phyloP scores from a whole-genome alignment of 768 basidiomycete species.

The Boletellus sp. region DNA sequence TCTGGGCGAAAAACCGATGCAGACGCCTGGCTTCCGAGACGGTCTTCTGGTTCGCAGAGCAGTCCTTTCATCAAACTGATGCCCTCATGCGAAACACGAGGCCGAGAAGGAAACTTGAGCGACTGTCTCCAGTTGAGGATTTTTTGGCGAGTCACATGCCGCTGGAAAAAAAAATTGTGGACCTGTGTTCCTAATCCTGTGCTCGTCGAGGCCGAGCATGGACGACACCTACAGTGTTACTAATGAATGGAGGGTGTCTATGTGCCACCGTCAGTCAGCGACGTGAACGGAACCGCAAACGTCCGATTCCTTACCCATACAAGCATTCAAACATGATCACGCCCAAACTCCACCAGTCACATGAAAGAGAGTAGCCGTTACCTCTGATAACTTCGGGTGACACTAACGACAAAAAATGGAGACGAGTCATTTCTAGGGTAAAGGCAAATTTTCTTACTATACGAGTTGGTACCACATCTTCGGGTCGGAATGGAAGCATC shows the following conservation, averaged over 20 bases:
- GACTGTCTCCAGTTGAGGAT: conserved; percentile 94
- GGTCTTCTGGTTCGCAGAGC: conserved; percentile 93
- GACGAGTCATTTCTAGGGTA: conserved; percentile 25
- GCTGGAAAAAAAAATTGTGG: conserved; percentile 39
- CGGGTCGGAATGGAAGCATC: conserved; percentile 31
- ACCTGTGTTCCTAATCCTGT: conserved; percentile 20
- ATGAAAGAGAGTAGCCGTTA: conserved; percentile 89
- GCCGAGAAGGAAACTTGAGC: conserved; percentile 81
- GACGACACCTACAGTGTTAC: conserved; percentile 68
- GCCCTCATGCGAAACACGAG: conserved; percentile 82
- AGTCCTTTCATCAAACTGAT: conserved; percentile 84
- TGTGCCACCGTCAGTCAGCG: conserved; percentile 19
- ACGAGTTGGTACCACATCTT: conserved; percentile 83
- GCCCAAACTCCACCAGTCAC: conserved; percentile 98
- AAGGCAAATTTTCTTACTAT: conserved; percentile 54
- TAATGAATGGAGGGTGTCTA: conserved; percentile 94
- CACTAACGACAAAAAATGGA: conserved; percentile 48
- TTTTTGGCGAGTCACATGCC: conserved; percentile 94
- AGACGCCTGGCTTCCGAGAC: conserved; percentile 74
- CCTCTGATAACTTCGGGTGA: conserved; percentile 88
- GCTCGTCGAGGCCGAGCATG: conserved; percentile 17
- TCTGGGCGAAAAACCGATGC: conserved; percentile 71
- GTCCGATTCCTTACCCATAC: conserved; percentile 63
- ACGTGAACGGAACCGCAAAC: conserved; percentile 24
- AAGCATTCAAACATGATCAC: conserved; percentile 96